A percentile compares a stretch with the other conserved stretches of the same genome.
Evolutionary conservation across 2,329 filamentous ascomycete genomes (phyloP).

Genomic region (Trichoderma sp.): DNA sequence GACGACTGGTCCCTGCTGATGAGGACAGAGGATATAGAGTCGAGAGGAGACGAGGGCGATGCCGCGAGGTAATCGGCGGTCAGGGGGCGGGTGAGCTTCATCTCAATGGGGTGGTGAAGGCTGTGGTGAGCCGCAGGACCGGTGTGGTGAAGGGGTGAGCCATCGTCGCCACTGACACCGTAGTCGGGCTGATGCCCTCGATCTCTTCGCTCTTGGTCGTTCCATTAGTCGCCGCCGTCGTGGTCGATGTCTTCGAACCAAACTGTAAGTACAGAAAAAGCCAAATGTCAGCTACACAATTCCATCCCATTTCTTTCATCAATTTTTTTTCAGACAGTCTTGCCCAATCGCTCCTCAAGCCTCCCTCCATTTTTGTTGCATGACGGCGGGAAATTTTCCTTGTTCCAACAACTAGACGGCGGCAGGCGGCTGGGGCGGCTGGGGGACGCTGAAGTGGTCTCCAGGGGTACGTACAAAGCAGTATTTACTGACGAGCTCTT

Average conservation of each 20-base stretch:
- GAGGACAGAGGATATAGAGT: slow-evolving; percentile 31
- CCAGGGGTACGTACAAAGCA: slow-evolving; percentile 90
- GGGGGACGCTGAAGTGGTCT: slow-evolving; percentile 33
- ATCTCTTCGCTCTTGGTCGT: slow-evolving; percentile 1
- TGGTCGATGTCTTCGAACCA: slow-evolving; percentile 59
- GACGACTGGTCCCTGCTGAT: slow-evolving; percentile 31
- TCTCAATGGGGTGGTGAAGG: slow-evolving; percentile 31
- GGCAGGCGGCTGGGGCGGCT: slow-evolving; percentile 25
- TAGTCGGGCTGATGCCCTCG: not conserved
- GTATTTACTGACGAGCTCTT: slow-evolving; percentile 97
- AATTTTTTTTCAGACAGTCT: not conserved
- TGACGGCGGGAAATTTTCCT: slow-evolving; percentile 1
- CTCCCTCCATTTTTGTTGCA: not conserved
- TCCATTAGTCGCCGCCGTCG: slow-evolving; percentile 46
- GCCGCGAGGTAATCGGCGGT: slow-evolving; percentile 26
- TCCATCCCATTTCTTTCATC: slow-evolving; percentile 28
- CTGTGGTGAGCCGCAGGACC: slow-evolving; percentile 46
- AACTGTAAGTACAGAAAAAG: slow-evolving; percentile 48
- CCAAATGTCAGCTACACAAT: slow-evolving; percentile 42
- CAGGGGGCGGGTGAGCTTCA: slow-evolving; percentile 24
- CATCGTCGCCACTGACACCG: not conserved
- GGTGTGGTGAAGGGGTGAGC: slow-evolving; percentile 31
- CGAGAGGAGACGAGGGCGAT: slow-evolving; percentile 24
- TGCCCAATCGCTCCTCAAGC: not conserved
- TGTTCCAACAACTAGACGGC: slow-evolving; percentile 24